Base-by-base conservation (phyloP, 2,329 filamentous ascomycete species). In the Aspergillus novoparasiticus region DNA sequence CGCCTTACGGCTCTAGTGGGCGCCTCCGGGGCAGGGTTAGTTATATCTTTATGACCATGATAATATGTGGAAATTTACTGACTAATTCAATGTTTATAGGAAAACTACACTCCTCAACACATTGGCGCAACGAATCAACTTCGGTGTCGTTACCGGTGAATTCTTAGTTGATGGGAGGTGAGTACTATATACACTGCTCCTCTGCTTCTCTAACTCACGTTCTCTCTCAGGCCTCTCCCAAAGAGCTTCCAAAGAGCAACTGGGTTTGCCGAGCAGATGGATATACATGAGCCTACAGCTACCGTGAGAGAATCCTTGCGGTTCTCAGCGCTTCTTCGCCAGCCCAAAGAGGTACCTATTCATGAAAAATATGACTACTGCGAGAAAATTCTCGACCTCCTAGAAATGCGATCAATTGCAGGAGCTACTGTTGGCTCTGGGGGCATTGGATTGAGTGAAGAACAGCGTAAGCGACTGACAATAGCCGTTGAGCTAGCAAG, bases 1-100 rank as follows among this genome's bases (percentile, higher is more conserved):
- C 87, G 90, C 69, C 83, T 94, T 11, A 94, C 90, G 3, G 91
- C 91, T 2, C 81, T 95, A 1, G 93, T 95, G 90, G 92, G 92
- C 45, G 89, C 89, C 8, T 93, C 90, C 6, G 91, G 91, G 54
- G 73, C 78, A 65, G 78, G 4, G 16, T 12, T 9, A 39, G 51
- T 39, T 16, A n/a, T 51, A 21, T n/a, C 6, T 10, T 6, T 16
- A 4, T 32, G 8, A 6, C 6, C 8, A 11, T 21, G 28, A 32
- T 8, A 21, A 5, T 23, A 32, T 5, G 28, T 21, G 6, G 16
- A 10, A 39, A 9, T 11, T 16, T 26, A 8, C 28, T 4, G n/a
- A 23, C 58, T 65, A 12, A 66, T 19, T 3, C 6, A 4, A 16
- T 30, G 23, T 36, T 14, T 56, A 14, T n/a, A 82, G 81, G 5